Conservation (phyloP, 2,329 filamentous ascomycete genomes). For the Nectriaceae sp. region DNA sequence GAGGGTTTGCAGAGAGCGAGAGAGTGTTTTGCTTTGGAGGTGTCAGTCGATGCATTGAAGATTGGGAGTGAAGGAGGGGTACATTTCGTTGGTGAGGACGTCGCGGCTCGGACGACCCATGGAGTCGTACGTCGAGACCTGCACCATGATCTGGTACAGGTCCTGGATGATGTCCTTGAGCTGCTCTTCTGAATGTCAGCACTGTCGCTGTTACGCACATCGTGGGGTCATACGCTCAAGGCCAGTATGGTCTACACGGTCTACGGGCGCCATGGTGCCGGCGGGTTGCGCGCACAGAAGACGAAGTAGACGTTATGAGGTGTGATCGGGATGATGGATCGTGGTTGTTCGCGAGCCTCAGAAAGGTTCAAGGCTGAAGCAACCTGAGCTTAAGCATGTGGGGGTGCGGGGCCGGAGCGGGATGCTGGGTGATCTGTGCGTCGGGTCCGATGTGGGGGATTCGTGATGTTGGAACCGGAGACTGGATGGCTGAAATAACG, state of each 20-base stretch:
- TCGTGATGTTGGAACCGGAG: too few species aligned
- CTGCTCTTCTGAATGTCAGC: conserved; percentile 45
- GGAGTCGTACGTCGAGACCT: conserved; percentile 62
- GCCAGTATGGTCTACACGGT: conserved; percentile 38
- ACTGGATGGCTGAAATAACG: too few species aligned
- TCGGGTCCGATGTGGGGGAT: too few species aligned
- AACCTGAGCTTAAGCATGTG: too few species aligned
- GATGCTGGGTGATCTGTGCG: not conserved
- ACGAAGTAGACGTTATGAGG: not conserved
- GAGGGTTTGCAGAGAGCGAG: conserved; percentile 39
- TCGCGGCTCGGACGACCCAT: conserved; percentile 53
- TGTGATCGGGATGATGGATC: conserved; percentile 1
- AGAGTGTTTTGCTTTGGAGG: conserved; percentile 39
- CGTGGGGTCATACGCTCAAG: conserved; percentile 39
- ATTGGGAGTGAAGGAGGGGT: conserved; percentile 4
- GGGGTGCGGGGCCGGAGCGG: not conserved
- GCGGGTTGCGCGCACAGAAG: not conserved
- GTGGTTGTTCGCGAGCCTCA: conserved; percentile 9
- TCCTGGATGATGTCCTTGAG: conserved; percentile 65
- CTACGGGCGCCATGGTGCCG: conserved; percentile 44
- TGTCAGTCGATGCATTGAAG: conserved; percentile 11
- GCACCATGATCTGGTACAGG: conserved; percentile 65
- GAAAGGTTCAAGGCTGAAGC: not conserved
- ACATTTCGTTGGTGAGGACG: conserved; percentile 58
- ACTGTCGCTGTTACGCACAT: not conserved